Percentiles rank a stretch among this genome's conserved stretches.
Conservation (phyloP, 176 grass and related monocot genomes). For the Cocos nucifera region DNA sequence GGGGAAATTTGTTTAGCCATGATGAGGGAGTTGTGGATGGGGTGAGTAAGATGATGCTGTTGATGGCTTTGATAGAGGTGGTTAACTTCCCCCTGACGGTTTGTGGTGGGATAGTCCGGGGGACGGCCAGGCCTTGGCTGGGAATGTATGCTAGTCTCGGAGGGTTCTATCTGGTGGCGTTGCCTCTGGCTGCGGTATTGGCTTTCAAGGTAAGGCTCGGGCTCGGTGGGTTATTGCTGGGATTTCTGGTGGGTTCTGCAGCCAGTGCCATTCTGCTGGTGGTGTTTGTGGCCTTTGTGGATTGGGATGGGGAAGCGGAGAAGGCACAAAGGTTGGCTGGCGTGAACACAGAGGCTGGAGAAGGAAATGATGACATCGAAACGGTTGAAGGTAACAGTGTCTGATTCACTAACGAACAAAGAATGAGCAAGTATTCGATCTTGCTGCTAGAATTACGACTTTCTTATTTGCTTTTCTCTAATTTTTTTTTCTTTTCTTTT, state of each 20-base stretch:
- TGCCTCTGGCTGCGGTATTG: conserved; percentile 48
- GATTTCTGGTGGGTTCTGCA: conserved; percentile 44
- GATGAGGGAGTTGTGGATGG: conserved; percentile 32
- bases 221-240: conserved; percentile 42
- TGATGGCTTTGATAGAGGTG: conserved; percentile 82
- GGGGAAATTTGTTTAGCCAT: conserved; percentile 46
- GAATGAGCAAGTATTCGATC: too few relatives aligned
- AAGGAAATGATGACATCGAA: not conserved
- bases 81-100: conserved; percentile 74
- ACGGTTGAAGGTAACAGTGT: too few relatives aligned
- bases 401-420: too few relatives aligned
- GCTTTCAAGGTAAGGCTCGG: conserved; percentile 48
- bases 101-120: conserved; percentile 64
- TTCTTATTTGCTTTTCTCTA: too few relatives aligned
- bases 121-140: conserved; percentile 55
- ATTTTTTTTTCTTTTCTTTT: too few relatives aligned
- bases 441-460: too few relatives aligned
- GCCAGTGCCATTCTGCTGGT: conserved; percentile 37
- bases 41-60: conserved; percentile 49
- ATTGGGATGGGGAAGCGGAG: conserved; percentile 49
- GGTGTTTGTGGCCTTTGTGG: conserved; percentile 35
- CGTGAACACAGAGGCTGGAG: not conserved
- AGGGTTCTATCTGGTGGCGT: conserved; percentile 71
- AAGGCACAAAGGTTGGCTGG: conserved; percentile 42
- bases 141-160: conserved; percentile 58